These are phyloP conservation scores for Ascochyta pisi DNA, from an alignment of 2,329 filamentous ascomycete genomes.

Conservation along the genomic window DNA sequence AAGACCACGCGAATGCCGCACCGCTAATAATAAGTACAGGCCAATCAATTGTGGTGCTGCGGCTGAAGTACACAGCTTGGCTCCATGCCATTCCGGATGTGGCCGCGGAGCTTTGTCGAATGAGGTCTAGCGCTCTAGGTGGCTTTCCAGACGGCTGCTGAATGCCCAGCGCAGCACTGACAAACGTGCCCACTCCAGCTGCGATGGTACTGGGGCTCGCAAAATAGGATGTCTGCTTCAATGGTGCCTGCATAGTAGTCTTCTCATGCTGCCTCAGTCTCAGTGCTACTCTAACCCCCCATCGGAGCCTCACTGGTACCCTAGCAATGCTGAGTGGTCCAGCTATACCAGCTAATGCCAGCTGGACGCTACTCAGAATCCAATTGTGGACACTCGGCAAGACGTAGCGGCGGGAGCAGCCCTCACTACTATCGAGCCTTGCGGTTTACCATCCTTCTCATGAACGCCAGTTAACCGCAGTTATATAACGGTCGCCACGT, in stretches of 20 bases:
- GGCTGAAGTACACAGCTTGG: conserved; percentile 28
- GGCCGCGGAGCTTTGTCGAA: conserved; percentile 28
- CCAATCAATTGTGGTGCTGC: conserved; percentile 37
- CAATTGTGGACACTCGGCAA: conserved; percentile 48
- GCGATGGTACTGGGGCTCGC: conserved; percentile 35
- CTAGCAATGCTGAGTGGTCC: conserved; percentile 46
- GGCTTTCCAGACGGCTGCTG: conserved; percentile 39
- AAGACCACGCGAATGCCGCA: conserved; percentile 41
- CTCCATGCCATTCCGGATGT: conserved; percentile 36
- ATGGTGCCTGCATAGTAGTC: conserved; percentile 36
- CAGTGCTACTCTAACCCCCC: conserved; percentile 42
- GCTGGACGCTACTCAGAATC: conserved; percentile 46
- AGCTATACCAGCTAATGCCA: conserved; percentile 35
- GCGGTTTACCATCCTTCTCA: conserved; percentile 33
- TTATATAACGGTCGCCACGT: conserved; percentile 48
- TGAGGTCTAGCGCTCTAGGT: conserved; percentile 20
- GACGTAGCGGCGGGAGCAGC: conserved; percentile 46
- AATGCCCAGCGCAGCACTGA: conserved; percentile 38
- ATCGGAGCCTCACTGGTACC: conserved; percentile 34
- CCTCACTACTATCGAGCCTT: conserved; percentile 44
- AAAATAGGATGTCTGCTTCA: conserved; percentile 37
- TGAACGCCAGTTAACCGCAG: conserved; percentile 35
- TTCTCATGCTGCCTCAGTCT: conserved; percentile 23
- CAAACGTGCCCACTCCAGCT: conserved; percentile 40
- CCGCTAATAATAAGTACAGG: conserved; percentile 37